Evolutionary conservation across 1,284 basidiomycete genomes (phyloP), one percentile per base, ranked within the genome.

Genomic region (Trichosporon inkin): DNA sequence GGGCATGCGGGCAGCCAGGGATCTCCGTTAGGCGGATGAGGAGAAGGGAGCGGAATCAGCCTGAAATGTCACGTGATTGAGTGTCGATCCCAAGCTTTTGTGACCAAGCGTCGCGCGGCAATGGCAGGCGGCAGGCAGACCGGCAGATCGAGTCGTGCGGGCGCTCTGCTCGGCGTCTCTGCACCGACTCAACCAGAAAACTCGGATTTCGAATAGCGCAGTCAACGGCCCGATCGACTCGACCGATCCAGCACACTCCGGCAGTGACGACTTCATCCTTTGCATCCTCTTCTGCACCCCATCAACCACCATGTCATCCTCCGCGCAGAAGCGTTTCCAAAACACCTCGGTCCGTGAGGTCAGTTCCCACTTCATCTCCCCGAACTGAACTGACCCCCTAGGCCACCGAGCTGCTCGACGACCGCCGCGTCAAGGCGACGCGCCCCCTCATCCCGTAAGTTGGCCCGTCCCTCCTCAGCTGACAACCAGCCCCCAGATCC

Each of bases 381-480:
- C 16, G 24, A 17, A 13, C n/a, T 38, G 28, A 24, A 8, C 49
- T 57, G 34, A 60, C 41, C 7, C 2, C 5, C 67, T n/a, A 79
- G 74, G 90, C 90, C 39, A 84, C 90, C 66, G 78, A 84, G 56
- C 84, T 88, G 57, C 86, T 96, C 53, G 91, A 94, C 73, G 94
- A 97, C 75, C 82, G 85, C 63, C 82, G 93, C 41, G 92, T 97
- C 64, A 91, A 86, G 75, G 86, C 84, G 22, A 91, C 89, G 40
- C 82, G 91, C 47, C 92, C 92, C 35, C 80, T 95, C 61, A 92
- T 96, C 64, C 92, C 92, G 64, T 78, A 55, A 41, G 74, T 66
- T 6, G 34, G 16, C 14, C 10, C 8, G 17, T 54, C 5, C 22
- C 5, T 36, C 36, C 22, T 16, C 11, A 35, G 49, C 63, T 64